Evolutionary conservation across 2,329 filamentous ascomycete genomes (phyloP), one percentile per base, ranked within the genome.

Genomic region (Ophiostoma australiae): DNA sequence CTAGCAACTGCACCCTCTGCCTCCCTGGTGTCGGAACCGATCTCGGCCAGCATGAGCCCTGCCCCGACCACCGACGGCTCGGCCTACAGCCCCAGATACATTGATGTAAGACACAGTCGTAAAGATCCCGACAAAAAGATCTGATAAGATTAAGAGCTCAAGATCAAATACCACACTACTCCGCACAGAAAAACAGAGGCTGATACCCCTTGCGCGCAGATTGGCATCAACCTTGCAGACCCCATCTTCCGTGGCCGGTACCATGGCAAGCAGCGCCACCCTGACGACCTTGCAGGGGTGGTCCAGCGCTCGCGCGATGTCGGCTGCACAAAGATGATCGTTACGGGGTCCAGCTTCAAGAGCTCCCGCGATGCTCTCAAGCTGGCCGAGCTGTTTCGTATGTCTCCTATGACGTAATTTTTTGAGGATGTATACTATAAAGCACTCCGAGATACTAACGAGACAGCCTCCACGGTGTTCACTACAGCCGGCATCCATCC

Each of bases 221-320:
- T 99, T 77, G 95, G 94, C 72, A 97, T 99, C 84, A 99, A 99
- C 80, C 86, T 99, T 70, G 91, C 94, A 70, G 95, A 99, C 77
- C 91, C 92, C 69, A 92, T 97, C 72, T 99, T 94, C 80, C 87
- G 88, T 67, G 95, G 95, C 69, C 81, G 87, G 61, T 96, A 98
- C 78, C 90, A 96, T 77, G 92, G 92, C 76, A 93, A 89, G 73
- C 85, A 91, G 75, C 81, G 83, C 35, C 93, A 96, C 76, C 86
- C 89, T 13, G 85, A 91, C 76, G 92, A 96, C 78, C 86, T 94
- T 20, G 79, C 84, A 37, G 90, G 89, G 74, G 91, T 99, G 35
- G 82, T 99, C n/a, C 84, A 90, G 74, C 87, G 95, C 74, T 93
- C 93, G 3, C 81, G 86, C 20, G 87, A 91, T 74, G 89, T 91